phyloP scores from a whole-genome alignment of 2,329 filamentous ascomycete species.

The Monilinia laxa region DNA sequence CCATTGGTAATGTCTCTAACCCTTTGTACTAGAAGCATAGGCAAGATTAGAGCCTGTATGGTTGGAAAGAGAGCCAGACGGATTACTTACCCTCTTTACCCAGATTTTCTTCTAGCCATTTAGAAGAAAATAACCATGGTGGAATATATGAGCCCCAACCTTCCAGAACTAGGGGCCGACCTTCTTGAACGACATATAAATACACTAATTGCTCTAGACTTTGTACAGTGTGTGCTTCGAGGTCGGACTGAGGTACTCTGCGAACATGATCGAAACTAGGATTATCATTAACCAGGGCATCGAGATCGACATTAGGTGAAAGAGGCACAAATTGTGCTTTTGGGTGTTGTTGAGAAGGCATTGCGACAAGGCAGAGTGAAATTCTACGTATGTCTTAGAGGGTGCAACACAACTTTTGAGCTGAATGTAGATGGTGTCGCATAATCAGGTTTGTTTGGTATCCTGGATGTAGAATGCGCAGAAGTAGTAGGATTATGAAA shows the following conservation, averaged over 20 bases:
- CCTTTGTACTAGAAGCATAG: conserved; percentile 63
- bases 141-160: conserved; percentile 79
- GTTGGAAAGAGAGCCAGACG: background rate
- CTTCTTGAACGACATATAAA: conserved; percentile 80
- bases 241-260: conserved; percentile 74
- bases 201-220: conserved; percentile 80
- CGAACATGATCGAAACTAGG: conserved; percentile 86
- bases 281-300: conserved; percentile 70
- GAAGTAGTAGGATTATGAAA: background rate
- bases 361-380: conserved; percentile 44
- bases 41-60: conserved; percentile 31
- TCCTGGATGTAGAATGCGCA: background rate
- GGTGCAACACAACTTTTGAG: background rate
- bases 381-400: background rate
- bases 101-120: conserved; percentile 78
- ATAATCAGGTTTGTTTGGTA: background rate
- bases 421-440: background rate
- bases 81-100: conserved; percentile 68
- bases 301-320: conserved; percentile 78
- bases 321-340: conserved; percentile 91
- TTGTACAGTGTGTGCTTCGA: conserved; percentile 72
- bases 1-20: conserved; percentile 77
- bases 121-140: conserved; percentile 71
- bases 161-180: conserved; percentile 87
- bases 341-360: conserved; percentile 74